Evolutionary conservation across 257 asterid species (phyloP).

Genomic region (Henckelia pumila): DNA sequence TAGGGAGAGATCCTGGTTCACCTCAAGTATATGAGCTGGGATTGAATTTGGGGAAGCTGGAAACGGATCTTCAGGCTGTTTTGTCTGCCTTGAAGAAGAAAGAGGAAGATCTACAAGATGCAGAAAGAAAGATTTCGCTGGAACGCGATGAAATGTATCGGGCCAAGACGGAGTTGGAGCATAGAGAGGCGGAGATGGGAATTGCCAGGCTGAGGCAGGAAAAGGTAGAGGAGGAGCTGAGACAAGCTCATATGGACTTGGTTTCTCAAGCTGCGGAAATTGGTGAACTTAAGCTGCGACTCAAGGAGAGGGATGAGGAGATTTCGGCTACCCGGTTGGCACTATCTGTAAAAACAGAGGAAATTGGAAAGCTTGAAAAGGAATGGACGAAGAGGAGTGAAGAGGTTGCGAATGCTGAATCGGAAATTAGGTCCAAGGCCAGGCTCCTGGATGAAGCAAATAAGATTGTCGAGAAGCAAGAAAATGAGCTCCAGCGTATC

Average conservation of each 20-base stretch:
- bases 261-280: constrained; percentile 65
- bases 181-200: constrained; percentile 46
- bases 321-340: constrained; percentile 46
- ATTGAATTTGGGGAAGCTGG: constrained; percentile 49
- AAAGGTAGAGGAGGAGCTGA: constrained; percentile 65
- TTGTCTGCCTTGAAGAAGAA: constrained; percentile 63
- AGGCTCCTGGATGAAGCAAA: constrained; percentile 62
- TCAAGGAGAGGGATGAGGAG: constrained; percentile 57
- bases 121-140: constrained; percentile 50
- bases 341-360: constrained; percentile 53
- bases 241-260: constrained; percentile 49
- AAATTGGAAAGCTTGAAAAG: constrained; percentile 48
- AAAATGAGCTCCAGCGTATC: constrained; percentile 59
- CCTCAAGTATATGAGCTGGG: constrained; percentile 56
- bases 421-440: constrained; percentile 59
- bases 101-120: constrained; percentile 75
- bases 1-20: constrained; percentile 53
- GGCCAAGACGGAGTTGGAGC: constrained; percentile 56
- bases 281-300: constrained; percentile 52
- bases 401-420: constrained; percentile 50
- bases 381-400: constrained; percentile 57
- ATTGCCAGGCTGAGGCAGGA: constrained; percentile 56
- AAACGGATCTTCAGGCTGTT: constrained; percentile 66
- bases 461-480: constrained; percentile 60
- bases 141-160: constrained; percentile 51